Conservation (phyloP, 805 yeast species). For the Cyberlindnera galapagoensis region DNA sequence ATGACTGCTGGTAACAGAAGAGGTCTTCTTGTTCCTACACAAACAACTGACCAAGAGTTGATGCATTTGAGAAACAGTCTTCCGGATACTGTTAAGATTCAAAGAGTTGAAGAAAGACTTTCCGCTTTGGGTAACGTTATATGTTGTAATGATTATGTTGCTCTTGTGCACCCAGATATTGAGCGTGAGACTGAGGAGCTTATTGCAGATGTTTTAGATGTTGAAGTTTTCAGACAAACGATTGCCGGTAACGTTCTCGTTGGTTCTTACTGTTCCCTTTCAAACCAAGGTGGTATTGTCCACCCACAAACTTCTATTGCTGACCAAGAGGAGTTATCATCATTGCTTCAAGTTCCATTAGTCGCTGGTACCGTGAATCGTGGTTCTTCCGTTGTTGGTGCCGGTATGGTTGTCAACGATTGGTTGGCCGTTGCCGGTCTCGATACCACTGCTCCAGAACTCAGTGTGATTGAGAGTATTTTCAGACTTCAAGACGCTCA, state of each 20-base stretch:
- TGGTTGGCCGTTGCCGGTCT: slow-evolving; percentile 96
- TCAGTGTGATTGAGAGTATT: slow-evolving; percentile 93
- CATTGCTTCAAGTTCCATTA: slow-evolving; percentile 91
- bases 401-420: slow-evolving; percentile 98
- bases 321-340: slow-evolving; percentile 96
- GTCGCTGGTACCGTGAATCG: slow-evolving; percentile 99
- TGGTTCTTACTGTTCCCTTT: slow-evolving; percentile 90
- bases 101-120: slow-evolving; percentile 95
- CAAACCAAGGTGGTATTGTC: slow-evolving; percentile 97
- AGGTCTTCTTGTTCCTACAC: slow-evolving; percentile 94
- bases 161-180: slow-evolving; percentile 97
- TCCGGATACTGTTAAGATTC: slow-evolving; percentile 93
- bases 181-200: slow-evolving; percentile 99
- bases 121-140: slow-evolving; percentile 97
- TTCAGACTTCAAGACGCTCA: slow-evolving; percentile 90
- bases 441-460: slow-evolving; percentile 98
- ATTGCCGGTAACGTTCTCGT: slow-evolving; percentile 97
- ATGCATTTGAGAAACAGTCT: slow-evolving; percentile 95
- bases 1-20: slow-evolving; percentile 98
- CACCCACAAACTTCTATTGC: slow-evolving; percentile 97
- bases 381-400: slow-evolving; percentile 97
- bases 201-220: slow-evolving; percentile 96
- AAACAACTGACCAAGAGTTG: slow-evolving; percentile 96
- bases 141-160: slow-evolving; percentile 98
- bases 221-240: slow-evolving; percentile 98